Conservation (phyloP, 495 filamentous ascomycete genomes). For the Neurospora sp. region DNA sequence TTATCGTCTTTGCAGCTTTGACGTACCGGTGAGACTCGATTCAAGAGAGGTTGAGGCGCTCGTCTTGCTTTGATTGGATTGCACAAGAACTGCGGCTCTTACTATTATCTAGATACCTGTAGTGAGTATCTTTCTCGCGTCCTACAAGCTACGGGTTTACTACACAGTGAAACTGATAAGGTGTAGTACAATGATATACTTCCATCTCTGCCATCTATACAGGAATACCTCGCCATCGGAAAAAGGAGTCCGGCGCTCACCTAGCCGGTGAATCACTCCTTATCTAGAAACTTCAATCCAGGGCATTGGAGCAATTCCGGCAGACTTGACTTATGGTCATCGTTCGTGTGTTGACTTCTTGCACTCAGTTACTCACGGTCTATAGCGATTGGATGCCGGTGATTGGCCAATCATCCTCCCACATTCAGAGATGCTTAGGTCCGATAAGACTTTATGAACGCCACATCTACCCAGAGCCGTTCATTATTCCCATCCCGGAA, state of each 20-base stretch:
- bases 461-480: background rate
- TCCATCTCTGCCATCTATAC: background rate
- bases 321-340: background rate
- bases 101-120: background rate
- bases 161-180: background rate
- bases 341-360: background rate
- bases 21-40: background rate
- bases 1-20: background rate
- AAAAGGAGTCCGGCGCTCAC: background rate
- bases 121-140: background rate
- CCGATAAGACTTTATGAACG: background rate
- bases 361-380: background rate
- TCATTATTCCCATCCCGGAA: background rate
- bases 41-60: background rate
- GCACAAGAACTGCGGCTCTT: background rate
- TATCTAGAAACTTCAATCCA: background rate
- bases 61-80: background rate
- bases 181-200: background rate
- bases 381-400: background rate
- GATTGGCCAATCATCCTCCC: background rate
- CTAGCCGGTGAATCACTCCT: background rate
- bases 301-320: background rate
- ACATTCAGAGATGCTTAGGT: background rate
- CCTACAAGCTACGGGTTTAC: background rate
- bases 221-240: background rate